A percentile compares a stretch with the other conserved stretches of the same genome.
Evolutionary conservation across 306 rosid species (phyloP).

Genomic region (Rubus parviflorus): DNA sequence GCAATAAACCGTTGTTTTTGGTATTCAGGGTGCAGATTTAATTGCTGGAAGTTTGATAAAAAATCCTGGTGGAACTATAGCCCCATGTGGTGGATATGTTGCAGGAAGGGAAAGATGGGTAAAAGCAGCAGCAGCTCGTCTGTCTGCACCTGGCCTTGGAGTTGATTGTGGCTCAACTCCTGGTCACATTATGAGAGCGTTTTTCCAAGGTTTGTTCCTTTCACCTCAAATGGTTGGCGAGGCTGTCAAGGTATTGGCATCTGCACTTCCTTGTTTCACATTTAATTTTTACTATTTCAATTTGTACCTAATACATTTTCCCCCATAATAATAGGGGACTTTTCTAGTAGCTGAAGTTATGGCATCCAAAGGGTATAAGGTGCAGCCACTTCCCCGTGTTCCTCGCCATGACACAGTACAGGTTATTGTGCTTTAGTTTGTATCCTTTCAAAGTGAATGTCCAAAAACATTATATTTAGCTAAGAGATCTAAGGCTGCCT

Average conservation of each 20-base stretch:
- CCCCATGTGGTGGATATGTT: constrained; percentile 94
- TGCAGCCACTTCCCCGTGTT: constrained; percentile 81
- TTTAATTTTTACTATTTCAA: constrained; percentile 23
- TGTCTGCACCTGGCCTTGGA: constrained; percentile 94
- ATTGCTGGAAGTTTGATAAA: constrained; percentile 93
- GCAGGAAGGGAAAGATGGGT: constrained; percentile 80
- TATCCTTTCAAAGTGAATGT: constrained; percentile 6
- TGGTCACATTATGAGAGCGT: constrained; percentile 79
- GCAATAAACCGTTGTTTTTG: constrained; percentile 19
- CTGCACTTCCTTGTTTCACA: constrained; percentile 13
- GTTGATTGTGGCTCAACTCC: constrained; percentile 88
- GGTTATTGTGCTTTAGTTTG: constrained; percentile 38
- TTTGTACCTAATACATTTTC: constrained; percentile 20
- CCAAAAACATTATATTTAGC: neutral
- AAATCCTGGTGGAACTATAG: constrained; percentile 94
- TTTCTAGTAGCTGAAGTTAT: constrained; percentile 81
- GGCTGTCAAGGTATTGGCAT: constrained; percentile 70
- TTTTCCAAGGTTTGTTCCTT: constrained; percentile 90
- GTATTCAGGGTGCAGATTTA: constrained; percentile 83
- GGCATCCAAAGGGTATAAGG: constrained; percentile 78
- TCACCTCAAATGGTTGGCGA: constrained; percentile 99
- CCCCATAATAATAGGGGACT: constrained; percentile 58
- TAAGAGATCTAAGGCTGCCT: neutral
- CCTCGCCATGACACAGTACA: constrained; percentile 79
- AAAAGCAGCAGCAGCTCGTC: constrained; percentile 85